A percentile compares a stretch with the other conserved stretches of the same genome.
These are phyloP conservation scores for Cenchrus americanus DNA, from an alignment of 176 grass and related monocot species.

Conservation along the genomic window DNA sequence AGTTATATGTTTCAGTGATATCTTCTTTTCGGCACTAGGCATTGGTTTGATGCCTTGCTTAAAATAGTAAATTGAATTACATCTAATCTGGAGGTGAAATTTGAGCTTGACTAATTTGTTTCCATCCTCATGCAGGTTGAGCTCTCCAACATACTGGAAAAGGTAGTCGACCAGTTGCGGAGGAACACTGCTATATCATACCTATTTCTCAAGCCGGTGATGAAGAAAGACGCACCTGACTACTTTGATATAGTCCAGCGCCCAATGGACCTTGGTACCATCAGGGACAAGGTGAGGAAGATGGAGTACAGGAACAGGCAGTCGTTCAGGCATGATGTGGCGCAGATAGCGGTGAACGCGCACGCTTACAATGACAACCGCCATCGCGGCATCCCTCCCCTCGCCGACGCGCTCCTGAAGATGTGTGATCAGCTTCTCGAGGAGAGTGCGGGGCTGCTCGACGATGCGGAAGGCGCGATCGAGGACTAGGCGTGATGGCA, in stretches of 20 bases:
- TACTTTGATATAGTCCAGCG: conserved; percentile 62
- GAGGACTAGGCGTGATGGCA: conserved; percentile 26
- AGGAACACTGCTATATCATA: conserved; percentile 45
- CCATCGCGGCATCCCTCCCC: conserved; percentile 75
- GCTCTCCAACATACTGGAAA: conserved; percentile 80
- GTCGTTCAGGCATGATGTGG: conserved; percentile 76
- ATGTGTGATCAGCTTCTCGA: conserved; percentile 62
- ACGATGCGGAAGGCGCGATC: conserved; percentile 61
- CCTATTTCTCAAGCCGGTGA: conserved; percentile 85
- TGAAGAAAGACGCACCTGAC: conserved; percentile 86
- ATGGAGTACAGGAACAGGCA: conserved; percentile 84
- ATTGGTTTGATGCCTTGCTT: neutral
- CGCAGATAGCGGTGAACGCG: conserved; percentile 73
- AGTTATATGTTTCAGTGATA: neutral
- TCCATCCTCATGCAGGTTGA: conserved; percentile 68
- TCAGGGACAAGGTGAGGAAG: conserved; percentile 83
- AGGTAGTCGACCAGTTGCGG: conserved; percentile 64
- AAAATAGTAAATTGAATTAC: neutral
- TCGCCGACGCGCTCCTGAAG: conserved; percentile 68
- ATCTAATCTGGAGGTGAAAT: neutral
- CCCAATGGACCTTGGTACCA: conserved; percentile 91
- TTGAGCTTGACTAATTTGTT: neutral
- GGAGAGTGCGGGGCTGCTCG: conserved; percentile 39
- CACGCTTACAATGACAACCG: conserved; percentile 70
- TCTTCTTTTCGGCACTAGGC: neutral